Conservation (phyloP, 768 basidiomycete genomes). For the Pisolithus orientalis region DNA sequence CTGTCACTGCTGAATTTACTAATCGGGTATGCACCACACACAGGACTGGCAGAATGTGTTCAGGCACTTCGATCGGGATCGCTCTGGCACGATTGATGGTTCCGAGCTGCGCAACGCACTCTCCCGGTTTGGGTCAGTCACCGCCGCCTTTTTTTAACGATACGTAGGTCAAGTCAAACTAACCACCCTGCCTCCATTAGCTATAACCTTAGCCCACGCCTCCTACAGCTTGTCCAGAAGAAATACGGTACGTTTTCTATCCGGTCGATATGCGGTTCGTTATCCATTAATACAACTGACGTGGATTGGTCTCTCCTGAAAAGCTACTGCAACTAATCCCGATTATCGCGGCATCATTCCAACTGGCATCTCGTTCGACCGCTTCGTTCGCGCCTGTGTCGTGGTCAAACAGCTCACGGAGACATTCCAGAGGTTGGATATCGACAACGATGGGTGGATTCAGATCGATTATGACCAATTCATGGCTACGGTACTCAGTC, state of each 20-base stretch:
- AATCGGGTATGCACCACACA: not conserved
- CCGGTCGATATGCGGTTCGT: not conserved
- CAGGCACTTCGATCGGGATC: conserved; percentile 78
- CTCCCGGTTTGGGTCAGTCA: conserved; percentile 58
- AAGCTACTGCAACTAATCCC: conserved; percentile 39
- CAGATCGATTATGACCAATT: conserved; percentile 52
- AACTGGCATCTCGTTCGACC: conserved; percentile 77
- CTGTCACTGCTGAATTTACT: not conserved
- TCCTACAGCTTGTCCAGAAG: conserved; percentile 60
- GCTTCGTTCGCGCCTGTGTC: conserved; percentile 83
- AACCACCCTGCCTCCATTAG: conserved; percentile 17
- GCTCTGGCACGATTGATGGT: conserved; percentile 72
- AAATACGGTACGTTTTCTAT: conserved; percentile 62
- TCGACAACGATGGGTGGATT: conserved; percentile 51
- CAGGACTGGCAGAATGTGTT: conserved; percentile 84
- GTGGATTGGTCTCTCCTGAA: conserved; percentile 31
- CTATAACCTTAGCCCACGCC: conserved; percentile 61
- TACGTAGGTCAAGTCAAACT: too few relatives aligned
- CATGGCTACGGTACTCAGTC: conserved; percentile 42
- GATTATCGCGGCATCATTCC: conserved; percentile 26
- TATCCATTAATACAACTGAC: too few relatives aligned
- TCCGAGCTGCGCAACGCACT: conserved; percentile 65
- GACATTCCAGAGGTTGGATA: conserved; percentile 59
- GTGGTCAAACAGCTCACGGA: conserved; percentile 74
- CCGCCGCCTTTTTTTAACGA: not conserved